phyloP scores from a whole-genome alignment of 2,329 filamentous ascomycete genomes.

The Thielaviopsis musarum region DNA sequence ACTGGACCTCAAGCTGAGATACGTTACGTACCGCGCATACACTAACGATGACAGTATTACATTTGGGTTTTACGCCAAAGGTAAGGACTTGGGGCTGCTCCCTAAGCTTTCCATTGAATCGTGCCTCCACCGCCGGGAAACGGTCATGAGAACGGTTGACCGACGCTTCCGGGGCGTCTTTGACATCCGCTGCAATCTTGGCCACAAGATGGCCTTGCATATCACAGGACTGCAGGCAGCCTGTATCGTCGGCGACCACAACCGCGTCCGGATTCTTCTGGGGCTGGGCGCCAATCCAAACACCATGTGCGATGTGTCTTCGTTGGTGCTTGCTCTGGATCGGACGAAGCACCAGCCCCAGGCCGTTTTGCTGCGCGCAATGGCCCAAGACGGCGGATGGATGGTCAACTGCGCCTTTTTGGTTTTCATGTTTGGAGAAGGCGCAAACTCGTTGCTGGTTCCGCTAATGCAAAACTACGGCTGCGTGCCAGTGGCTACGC shows the following conservation, averaged over 20 bases:
- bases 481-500: neutral
- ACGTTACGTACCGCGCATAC: neutral
- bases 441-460: too few species aligned
- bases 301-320: neutral
- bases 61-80: neutral
- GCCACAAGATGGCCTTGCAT: neutral
- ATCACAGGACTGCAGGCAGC: neutral
- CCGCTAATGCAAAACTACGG: neutral
- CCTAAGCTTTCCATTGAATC: neutral
- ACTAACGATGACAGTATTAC: neutral
- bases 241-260: neutral
- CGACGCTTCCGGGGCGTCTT: neutral
- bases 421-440: neutral
- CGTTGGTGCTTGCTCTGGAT: neutral
- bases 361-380: neutral
- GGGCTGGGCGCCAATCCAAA: neutral
- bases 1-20: neutral
- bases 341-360: neutral
- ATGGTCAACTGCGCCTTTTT: neutral
- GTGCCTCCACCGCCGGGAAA: neutral
- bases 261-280: neutral
- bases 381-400: neutral
- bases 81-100: neutral
- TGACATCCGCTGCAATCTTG: neutral
- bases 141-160: neutral